These are phyloP conservation scores for Globisporangium nunn DNA, from an alignment of 352 stramenopile species.

Conservation along the genomic window DNA sequence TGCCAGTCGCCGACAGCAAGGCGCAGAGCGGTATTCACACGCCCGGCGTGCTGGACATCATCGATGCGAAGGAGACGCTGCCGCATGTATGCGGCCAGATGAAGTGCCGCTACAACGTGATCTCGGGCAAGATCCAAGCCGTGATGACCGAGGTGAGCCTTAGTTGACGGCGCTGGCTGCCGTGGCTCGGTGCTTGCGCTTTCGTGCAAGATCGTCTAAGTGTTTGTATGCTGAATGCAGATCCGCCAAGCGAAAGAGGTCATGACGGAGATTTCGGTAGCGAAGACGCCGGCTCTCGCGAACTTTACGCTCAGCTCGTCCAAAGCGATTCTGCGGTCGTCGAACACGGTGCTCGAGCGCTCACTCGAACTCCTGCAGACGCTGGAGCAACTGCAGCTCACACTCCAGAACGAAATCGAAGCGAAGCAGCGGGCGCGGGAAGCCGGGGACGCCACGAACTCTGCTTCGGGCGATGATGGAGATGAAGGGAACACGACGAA, in stretches of 20 bases:
- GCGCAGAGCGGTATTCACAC: slow-evolving; percentile 54
- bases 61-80: slow-evolving; percentile 38
- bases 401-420: slow-evolving; percentile 14
- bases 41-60: slow-evolving; percentile 60
- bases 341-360: slow-evolving; percentile 46
- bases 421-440: slow-evolving; percentile 15
- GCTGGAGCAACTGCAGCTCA: slow-evolving; percentile 34
- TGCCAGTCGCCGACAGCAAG: slow-evolving; percentile 31
- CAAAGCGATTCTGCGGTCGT: slow-evolving; percentile 44
- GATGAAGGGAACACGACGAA: too few species aligned
- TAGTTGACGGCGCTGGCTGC: too few species aligned
- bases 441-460: slow-evolving; percentile 1
- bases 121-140: slow-evolving; percentile 35
- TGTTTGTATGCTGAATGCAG: not conserved
- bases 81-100: slow-evolving; percentile 62
- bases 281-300: slow-evolving; percentile 28
- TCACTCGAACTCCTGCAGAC: slow-evolving; percentile 46
- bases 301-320: slow-evolving; percentile 49
- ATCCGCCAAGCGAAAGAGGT: slow-evolving; percentile 17
- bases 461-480: not conserved
- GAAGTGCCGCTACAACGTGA: slow-evolving; percentile 56
- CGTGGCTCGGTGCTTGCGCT: not conserved
- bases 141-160: slow-evolving; percentile 44
- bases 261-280: slow-evolving; percentile 12
- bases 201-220: not conserved